These are phyloP conservation scores for Fraxinus anomala DNA, from an alignment of 257 asterid genomes.

Conservation along the genomic window DNA sequence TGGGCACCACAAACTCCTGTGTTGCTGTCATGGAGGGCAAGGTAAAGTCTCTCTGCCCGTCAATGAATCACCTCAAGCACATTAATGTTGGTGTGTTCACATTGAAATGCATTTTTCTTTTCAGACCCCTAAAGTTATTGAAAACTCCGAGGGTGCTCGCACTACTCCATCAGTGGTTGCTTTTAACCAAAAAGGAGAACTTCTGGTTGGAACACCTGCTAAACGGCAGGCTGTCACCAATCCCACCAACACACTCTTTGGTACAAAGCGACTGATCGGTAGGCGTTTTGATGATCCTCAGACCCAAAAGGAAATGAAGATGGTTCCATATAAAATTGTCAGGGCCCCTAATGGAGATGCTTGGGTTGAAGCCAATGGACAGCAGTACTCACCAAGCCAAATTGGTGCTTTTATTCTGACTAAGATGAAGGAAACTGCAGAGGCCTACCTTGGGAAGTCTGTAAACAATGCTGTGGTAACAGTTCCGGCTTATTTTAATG, in stretches of 20 bases:
- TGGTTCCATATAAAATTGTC: conserved; percentile 31
- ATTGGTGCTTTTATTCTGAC: too few relatives aligned
- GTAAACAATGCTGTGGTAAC: too few relatives aligned
- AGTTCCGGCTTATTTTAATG: too few relatives aligned
- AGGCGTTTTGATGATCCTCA: conserved; percentile 32
- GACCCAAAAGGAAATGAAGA: conserved; percentile 30
- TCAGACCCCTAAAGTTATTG: conserved; percentile 23
- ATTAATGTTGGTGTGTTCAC: background rate
- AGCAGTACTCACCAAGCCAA: conserved; percentile 20
- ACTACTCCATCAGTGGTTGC: conserved; percentile 33
- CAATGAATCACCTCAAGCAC: background rate
- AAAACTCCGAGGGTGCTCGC: conserved; percentile 28
- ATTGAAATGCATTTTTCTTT: background rate
- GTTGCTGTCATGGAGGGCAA: conserved; percentile 34
- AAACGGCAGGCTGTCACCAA: conserved; percentile 31
- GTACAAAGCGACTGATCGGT: conserved; percentile 27
- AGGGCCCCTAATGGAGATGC: conserved; percentile 31
- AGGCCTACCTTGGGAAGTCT: too few relatives aligned
- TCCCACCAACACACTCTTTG: conserved; percentile 29
- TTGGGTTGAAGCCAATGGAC: conserved; percentile 29
- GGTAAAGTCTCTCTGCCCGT: background rate
- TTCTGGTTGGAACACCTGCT: conserved; percentile 26
- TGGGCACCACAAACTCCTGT: conserved; percentile 28
- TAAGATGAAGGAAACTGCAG: too few relatives aligned
- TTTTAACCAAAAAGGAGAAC: conserved; percentile 25